Percentiles rank a stretch among this genome's conserved stretches.
Conservation (phyloP, 2,329 filamentous ascomycete genomes). For the Amauroascus niger region DNA sequence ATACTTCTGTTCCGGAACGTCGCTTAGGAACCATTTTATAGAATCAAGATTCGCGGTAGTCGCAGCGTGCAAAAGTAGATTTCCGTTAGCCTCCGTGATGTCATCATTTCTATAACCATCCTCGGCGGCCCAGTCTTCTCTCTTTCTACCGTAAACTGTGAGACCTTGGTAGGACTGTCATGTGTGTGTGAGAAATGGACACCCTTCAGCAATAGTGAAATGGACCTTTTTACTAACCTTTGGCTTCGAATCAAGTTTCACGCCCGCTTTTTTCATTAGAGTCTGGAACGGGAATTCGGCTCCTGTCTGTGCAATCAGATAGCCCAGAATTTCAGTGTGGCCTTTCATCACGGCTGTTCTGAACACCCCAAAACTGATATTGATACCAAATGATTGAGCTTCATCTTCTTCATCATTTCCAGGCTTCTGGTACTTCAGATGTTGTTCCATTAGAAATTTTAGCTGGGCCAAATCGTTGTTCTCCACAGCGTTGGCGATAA, state of each 20-base stretch:
- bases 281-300: slow-evolving; percentile 57
- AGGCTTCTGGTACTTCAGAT: slow-evolving; percentile 34
- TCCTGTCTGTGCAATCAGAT: slow-evolving; percentile 55
- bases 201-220: neutral
- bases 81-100: neutral
- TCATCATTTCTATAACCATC: slow-evolving; percentile 26
- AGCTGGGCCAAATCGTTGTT: slow-evolving; percentile 45
- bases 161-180: slow-evolving; percentile 60
- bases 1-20: slow-evolving; percentile 59
- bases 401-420: slow-evolving; percentile 24
- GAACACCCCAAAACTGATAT: slow-evolving; percentile 23
- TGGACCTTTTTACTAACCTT: slow-evolving; percentile 1
- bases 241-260: slow-evolving; percentile 49
- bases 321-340: slow-evolving; percentile 49
- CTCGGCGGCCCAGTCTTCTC: slow-evolving; percentile 59
- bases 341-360: slow-evolving; percentile 33
- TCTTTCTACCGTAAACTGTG: slow-evolving; percentile 61
- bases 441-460: slow-evolving; percentile 46
- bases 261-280: slow-evolving; percentile 54
- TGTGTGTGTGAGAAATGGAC: neutral
- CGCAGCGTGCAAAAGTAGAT: slow-evolving; percentile 28
- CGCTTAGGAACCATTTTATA: slow-evolving; percentile 68
- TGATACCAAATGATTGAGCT: slow-evolving; percentile 20
- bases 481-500: slow-evolving; percentile 38
- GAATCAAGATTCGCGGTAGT: slow-evolving; percentile 49